phyloP scores from a whole-genome alignment of 1,284 basidiomycete species.

The Pseudozyma thailandica region DNA sequence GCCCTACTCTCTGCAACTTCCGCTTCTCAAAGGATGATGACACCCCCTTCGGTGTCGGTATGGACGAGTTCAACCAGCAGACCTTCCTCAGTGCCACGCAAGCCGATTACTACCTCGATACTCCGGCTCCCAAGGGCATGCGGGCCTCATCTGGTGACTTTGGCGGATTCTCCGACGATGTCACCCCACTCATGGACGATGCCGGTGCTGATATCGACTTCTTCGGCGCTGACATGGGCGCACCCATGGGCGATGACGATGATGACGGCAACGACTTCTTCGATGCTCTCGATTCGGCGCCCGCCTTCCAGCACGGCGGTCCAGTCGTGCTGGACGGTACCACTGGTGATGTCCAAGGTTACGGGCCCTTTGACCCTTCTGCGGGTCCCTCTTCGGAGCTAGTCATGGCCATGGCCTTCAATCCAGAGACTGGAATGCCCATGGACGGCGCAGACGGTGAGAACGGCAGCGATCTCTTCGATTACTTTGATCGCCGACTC shows the following conservation, averaged over 20 bases:
- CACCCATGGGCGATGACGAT: constrained; percentile 29
- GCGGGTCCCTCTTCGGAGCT: constrained; percentile 73
- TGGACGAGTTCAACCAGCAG: constrained; percentile 48
- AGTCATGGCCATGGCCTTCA: constrained; percentile 81
- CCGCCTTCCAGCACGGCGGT: constrained; percentile 35
- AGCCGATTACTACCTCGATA: constrained; percentile 21
- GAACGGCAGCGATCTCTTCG: constrained; percentile 72
- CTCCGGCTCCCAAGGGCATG: constrained; percentile 10
- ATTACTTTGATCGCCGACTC: constrained; percentile 91
- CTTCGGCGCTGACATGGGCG: constrained; percentile 27
- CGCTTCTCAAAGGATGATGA: constrained; percentile 59
- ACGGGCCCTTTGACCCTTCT: constrained; percentile 42
- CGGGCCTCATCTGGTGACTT: constrained; percentile 36
- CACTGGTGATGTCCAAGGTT: constrained; percentile 31
- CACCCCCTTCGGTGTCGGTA: constrained; percentile 50
- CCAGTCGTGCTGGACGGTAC: constrained; percentile 42
- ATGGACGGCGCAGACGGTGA: constrained; percentile 43
- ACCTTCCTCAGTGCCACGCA: constrained; percentile 38
- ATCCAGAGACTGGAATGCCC: constrained; percentile 29
- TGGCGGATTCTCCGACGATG: constrained; percentile 26
- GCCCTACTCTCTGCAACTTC: constrained; percentile 59
- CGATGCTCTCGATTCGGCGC: constrained; percentile 63
- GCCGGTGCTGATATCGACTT: constrained; percentile 37
- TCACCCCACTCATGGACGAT: constrained; percentile 21
- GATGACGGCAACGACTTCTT: constrained; percentile 66